A percentile compares a stretch with the other conserved stretches of the same genome.
Conservation (phyloP, 163 green algal genomes). For the Coccomyxa subellipsoidea region DNA sequence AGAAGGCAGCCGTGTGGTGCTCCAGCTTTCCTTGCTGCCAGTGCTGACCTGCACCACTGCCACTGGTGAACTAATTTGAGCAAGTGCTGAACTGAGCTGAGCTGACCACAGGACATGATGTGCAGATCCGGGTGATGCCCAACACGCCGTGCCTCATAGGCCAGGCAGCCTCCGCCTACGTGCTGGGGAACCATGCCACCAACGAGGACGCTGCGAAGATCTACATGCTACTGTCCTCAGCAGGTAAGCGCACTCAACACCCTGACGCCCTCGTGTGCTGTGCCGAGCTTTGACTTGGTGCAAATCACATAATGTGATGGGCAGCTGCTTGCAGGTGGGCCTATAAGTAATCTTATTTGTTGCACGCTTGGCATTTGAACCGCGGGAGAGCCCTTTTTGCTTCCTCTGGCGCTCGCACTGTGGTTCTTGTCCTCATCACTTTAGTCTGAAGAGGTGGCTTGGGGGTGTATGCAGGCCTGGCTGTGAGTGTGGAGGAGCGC, state of each 20-base stretch:
- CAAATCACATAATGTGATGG: not conserved
- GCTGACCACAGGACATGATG: not conserved
- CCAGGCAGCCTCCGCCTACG: slow-evolving; percentile 50
- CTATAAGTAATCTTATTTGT: not conserved
- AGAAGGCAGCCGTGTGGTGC: slow-evolving; percentile 36
- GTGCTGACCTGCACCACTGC: too few relatives aligned
- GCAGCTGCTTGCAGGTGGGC: too few relatives aligned
- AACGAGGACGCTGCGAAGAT: slow-evolving; percentile 47
- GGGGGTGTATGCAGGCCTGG: slow-evolving; percentile 32
- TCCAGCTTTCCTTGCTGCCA: not conserved
- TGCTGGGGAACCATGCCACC: slow-evolving; percentile 50
- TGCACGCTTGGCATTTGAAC: not conserved
- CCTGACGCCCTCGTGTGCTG: not conserved
- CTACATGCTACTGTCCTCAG: slow-evolving; percentile 48
- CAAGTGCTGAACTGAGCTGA: too few relatives aligned
- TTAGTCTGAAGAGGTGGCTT: too few relatives aligned
- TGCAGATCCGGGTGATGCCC: slow-evolving; percentile 68
- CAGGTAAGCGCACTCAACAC: too few relatives aligned
- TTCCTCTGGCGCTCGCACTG: not conserved
- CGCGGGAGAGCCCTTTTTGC: not conserved
- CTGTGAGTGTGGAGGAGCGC: slow-evolving; percentile 58
- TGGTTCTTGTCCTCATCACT: not conserved
- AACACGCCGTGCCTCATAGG: slow-evolving; percentile 73
- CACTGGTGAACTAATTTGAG: too few relatives aligned
- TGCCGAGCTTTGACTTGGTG: not conserved